Evolutionary conservation across 148 eudicot genomes (phyloP).

Genomic region (Cornus kousa): DNA sequence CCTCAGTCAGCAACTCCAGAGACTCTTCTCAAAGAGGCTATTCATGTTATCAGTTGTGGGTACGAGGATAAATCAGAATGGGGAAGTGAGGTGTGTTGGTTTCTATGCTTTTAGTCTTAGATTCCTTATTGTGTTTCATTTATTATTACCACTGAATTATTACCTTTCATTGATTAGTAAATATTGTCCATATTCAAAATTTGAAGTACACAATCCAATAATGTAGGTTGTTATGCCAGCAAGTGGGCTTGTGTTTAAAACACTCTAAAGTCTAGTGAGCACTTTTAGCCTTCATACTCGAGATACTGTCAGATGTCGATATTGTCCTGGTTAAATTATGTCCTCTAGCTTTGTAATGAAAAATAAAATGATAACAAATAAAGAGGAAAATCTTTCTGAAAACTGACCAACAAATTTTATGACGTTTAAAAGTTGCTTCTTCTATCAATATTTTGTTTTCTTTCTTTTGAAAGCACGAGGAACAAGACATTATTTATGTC

Average conservation of each 20-base stretch:
- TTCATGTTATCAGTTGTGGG: slow-evolving; percentile 89
- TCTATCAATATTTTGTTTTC: no score
- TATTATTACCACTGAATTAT: not conserved
- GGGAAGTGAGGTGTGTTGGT: slow-evolving; percentile 63
- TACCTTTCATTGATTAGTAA: no score
- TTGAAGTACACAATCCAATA: no score
- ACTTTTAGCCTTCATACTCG: not conserved
- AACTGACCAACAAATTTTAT: no score
- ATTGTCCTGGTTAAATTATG: no score
- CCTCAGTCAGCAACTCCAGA: slow-evolving; percentile 68
- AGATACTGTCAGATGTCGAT: not conserved
- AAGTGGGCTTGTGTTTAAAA: not conserved
- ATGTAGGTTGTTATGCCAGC: not conserved
- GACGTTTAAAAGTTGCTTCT: no score
- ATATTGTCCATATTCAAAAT: no score
- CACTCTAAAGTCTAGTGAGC: not conserved
- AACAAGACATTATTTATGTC: no score
- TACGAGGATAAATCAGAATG: slow-evolving; percentile 81
- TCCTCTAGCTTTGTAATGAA: no score
- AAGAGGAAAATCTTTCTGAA: no score
- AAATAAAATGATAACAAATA: no score
- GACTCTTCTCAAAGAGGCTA: slow-evolving; percentile 77
- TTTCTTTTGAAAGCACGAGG: no score
- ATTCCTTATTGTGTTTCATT: not conserved
- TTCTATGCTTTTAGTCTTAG: not conserved